phyloP scores from a whole-genome alignment of 1,139 yeast genomes.

The Yamadazyma conglobata region DNA sequence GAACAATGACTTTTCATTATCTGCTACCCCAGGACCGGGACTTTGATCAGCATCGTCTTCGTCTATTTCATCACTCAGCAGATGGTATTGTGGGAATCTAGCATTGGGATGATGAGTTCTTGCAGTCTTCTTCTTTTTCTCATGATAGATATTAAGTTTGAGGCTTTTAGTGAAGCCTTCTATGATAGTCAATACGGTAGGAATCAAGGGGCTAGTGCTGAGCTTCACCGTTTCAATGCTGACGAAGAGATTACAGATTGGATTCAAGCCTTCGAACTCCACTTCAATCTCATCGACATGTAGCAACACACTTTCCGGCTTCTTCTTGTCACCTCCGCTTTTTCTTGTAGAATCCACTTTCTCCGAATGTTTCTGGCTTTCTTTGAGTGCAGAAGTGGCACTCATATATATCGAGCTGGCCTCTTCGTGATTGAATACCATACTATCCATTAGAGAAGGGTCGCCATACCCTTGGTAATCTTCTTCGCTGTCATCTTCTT shows the following conservation, averaged over 20 bases:
- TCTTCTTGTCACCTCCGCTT: slow-evolving; percentile 2
- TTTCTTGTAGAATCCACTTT: slow-evolving; percentile 1
- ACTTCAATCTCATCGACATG: slow-evolving; percentile 35
- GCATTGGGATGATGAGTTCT: slow-evolving; percentile 4
- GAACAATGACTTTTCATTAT: slow-evolving; percentile 19
- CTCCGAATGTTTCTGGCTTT: slow-evolving; percentile 9
- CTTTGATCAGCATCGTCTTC: slow-evolving; percentile 6
- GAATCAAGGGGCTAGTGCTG: slow-evolving; percentile 38
- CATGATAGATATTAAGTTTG: slow-evolving; percentile 30
- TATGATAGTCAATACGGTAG: slow-evolving; percentile 30
- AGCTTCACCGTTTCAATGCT: slow-evolving; percentile 44
- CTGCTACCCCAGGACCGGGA: background rate
- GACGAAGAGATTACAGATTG: slow-evolving; percentile 45
- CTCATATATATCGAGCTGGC: slow-evolving; percentile 81
- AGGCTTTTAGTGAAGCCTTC: slow-evolving; percentile 31
- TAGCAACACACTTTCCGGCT: slow-evolving; percentile 17
- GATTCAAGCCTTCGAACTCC: slow-evolving; percentile 51
- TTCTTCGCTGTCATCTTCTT: slow-evolving; percentile 20
- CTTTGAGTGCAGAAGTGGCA: slow-evolving; percentile 53
- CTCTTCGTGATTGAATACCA: slow-evolving; percentile 65
- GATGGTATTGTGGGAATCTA: slow-evolving; percentile 30
- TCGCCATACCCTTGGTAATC: slow-evolving; percentile 27
- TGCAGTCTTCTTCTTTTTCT: slow-evolving; percentile 19
- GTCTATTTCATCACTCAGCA: slow-evolving; percentile 18
- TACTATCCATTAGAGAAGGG: slow-evolving; percentile 53